A percentile compares a stretch with the other conserved stretches of the same genome.
Evolutionary conservation across 192 early-diverging fungal species (phyloP).

Genomic region (Entomortierella beljakovae): DNA sequence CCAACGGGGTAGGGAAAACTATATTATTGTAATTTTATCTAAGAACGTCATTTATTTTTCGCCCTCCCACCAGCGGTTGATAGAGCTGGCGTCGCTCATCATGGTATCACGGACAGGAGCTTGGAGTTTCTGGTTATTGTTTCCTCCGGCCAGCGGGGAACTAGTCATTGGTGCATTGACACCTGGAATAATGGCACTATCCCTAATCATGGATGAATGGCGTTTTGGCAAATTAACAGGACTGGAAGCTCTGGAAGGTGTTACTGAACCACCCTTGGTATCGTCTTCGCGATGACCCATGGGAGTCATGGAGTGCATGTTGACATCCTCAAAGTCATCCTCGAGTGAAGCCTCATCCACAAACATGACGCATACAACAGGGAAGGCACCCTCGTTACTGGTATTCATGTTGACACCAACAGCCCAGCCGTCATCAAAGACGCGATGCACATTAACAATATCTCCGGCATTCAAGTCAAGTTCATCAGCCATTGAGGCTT

Average conservation of each 20-base stretch:
- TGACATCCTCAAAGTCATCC: slow-evolving; percentile 53
- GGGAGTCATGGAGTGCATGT: slow-evolving; percentile 53
- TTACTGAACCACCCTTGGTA: slow-evolving; percentile 7
- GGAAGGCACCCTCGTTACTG: slow-evolving; percentile 83
- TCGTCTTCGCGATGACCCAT: slow-evolving; percentile 50
- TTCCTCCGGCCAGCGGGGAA: slow-evolving; percentile 51
- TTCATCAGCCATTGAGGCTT: slow-evolving; percentile 80
- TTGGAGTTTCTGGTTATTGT: slow-evolving; percentile 13
- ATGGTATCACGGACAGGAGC: slow-evolving; percentile 43
- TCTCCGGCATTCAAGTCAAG: slow-evolving; percentile 76
- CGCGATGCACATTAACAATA: slow-evolving; percentile 73
- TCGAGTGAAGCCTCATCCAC: slow-evolving; percentile 44
- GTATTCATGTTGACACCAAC: slow-evolving; percentile 83
- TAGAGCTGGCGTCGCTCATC: slow-evolving; percentile 54
- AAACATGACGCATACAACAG: slow-evolving; percentile 78
- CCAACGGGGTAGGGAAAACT: too few species aligned
- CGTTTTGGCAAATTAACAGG: slow-evolving; percentile 44
- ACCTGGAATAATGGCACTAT: slow-evolving; percentile 24
- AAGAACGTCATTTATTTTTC: slow-evolving; percentile 22
- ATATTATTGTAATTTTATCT: not conserved
- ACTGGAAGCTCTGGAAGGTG: slow-evolving; percentile 30
- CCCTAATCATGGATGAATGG: slow-evolving; percentile 50
- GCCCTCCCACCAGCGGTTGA: slow-evolving; percentile 54
- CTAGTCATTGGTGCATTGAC: slow-evolving; percentile 16
- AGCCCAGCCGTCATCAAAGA: slow-evolving; percentile 94